Percentiles rank a stretch among this genome's conserved stretches.
Evolutionary conservation across 345 rosid species (phyloP).

Genomic region (Citrus unshiu): DNA sequence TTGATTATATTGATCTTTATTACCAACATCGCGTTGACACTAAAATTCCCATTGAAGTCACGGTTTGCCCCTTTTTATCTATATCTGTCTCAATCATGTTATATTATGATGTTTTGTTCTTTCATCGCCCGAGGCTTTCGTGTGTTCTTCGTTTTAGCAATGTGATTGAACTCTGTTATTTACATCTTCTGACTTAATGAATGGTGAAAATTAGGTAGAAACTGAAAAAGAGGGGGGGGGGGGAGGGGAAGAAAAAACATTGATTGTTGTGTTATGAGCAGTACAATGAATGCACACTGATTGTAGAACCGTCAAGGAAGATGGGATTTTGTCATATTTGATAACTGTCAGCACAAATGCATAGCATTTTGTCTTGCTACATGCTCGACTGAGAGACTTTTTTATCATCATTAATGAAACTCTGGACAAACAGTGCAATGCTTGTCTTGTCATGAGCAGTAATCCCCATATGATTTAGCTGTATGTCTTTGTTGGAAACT

Average conservation of each 20-base stretch:
- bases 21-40: conserved; percentile 45
- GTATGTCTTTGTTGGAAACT: background rate
- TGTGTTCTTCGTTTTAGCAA: too few species aligned
- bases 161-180: background rate
- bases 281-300: background rate
- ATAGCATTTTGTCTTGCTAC: background rate
- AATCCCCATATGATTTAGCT: background rate
- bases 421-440: background rate
- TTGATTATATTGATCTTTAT: conserved; percentile 41
- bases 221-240: too few species aligned
- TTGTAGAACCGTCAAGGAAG: too few species aligned
- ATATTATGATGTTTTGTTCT: background rate
- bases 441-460: background rate
- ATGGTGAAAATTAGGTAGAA: background rate
- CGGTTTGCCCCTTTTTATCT: conserved; percentile 18
- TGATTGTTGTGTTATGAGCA: background rate
- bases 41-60: conserved; percentile 29
- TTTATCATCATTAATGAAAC: background rate
- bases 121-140: conserved; percentile 6
- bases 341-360: background rate
- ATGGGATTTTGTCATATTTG: background rate
- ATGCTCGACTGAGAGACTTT: background rate
- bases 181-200: background rate
- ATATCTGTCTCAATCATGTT: background rate
- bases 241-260: too few species aligned